A percentile compares a stretch with the other conserved stretches of the same genome.
phyloP scores from a whole-genome alignment of 2,329 filamentous ascomycete species.

The Cercospora sojina region DNA sequence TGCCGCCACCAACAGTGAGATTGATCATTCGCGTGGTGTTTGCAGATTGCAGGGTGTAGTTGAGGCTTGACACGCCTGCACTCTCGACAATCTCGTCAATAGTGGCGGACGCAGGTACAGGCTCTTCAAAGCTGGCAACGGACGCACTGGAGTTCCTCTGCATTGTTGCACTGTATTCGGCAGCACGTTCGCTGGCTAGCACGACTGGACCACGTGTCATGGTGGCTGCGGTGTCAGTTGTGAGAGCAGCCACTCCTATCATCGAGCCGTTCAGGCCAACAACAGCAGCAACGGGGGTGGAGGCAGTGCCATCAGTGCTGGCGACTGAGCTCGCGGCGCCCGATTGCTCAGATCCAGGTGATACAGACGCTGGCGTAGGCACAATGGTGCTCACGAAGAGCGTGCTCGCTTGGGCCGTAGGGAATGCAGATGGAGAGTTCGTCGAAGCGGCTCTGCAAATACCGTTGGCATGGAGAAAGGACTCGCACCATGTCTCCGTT shows the following conservation, averaged over 20 bases:
- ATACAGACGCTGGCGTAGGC: not conserved
- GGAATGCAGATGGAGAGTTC: conserved; percentile 12
- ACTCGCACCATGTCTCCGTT: conserved; percentile 6
- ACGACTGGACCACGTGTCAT: not conserved
- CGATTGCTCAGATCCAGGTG: not conserved
- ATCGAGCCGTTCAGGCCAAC: not conserved
- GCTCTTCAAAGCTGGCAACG: not conserved
- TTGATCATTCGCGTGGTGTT: conserved; percentile 4
- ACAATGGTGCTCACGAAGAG: not conserved
- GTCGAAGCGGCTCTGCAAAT: conserved; percentile 8
- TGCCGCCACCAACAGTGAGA: not conserved
- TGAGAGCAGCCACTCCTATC: not conserved
- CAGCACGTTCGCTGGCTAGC: conserved; percentile 6
- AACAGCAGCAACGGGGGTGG: not conserved
- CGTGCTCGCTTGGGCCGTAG: conserved; percentile 6
- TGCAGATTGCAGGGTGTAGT: not conserved
- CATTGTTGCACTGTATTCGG: conserved; percentile 5
- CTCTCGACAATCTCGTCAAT: not conserved
- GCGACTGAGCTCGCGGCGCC: not conserved
- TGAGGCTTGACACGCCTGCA: not conserved
- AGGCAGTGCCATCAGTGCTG: not conserved
- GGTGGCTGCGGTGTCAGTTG: not conserved
- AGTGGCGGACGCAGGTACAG: not conserved
- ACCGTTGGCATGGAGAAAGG: conserved; percentile 5
- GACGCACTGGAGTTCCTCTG: not conserved